phyloP scores from a whole-genome alignment of 78 protist species.

The Tieghemostelium lacteum region DNA sequence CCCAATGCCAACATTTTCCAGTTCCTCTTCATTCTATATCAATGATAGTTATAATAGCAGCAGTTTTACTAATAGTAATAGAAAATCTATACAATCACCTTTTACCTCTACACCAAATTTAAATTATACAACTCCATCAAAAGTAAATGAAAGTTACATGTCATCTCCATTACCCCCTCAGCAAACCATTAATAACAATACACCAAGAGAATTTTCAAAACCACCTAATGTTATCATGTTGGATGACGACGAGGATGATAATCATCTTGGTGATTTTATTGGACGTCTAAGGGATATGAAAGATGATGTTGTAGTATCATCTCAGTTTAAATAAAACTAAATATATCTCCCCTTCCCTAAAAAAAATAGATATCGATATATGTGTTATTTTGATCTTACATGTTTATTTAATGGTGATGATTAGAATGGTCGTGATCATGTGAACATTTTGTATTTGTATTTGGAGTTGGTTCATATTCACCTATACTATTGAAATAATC shows the following conservation, averaged over 20 bases:
- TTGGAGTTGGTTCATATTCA: neutral
- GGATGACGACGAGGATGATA: constrained; percentile 48
- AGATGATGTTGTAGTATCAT: constrained; percentile 29
- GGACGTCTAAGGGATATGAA: constrained; percentile 26
- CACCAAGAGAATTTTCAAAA: constrained; percentile 37
- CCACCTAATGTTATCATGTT: constrained; percentile 56
- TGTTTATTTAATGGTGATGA: neutral
- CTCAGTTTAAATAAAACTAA: neutral
- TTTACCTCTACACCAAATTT: constrained; percentile 35
- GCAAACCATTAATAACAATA: too few species aligned
- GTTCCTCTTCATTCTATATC: neutral
- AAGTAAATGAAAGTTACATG: too few species aligned
- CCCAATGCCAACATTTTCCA: neutral
- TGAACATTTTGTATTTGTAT: neutral
- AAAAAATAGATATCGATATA: neutral
- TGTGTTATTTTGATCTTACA: too few species aligned
- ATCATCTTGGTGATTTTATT: constrained; percentile 13
- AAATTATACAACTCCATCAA: too few species aligned
- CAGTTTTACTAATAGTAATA: neutral
- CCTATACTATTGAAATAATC: neutral
- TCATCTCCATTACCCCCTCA: neutral
- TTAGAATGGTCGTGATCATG: neutral
- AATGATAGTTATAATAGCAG: neutral
- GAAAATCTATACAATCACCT: neutral
- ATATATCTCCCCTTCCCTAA: neutral